Evolutionary conservation across 768 basidiomycete genomes (phyloP), one percentile per base, ranked within the genome.

Genomic region (Lentinula aciculospora): DNA sequence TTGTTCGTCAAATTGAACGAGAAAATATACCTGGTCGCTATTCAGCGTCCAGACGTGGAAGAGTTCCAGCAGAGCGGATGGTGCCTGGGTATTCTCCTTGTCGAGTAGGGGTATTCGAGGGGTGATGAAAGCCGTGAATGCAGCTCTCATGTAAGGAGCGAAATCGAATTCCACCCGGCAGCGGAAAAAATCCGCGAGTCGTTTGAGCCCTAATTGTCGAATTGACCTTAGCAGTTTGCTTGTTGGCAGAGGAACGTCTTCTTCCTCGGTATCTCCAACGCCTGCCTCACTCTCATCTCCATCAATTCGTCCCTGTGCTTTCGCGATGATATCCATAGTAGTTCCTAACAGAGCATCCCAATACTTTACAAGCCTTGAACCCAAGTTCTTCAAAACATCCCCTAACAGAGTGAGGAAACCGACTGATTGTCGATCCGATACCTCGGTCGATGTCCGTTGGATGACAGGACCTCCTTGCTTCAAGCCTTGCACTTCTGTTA

Each of bases 31-130:
- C 59, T 85, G 81, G 12, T 83, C 76, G 2, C 73, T 74, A 17
- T 81, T 75, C 15, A 76, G 68, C 0, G 91, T 82, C 89, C 94
- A 95, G 5, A 80, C 73, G 58, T 84, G 80, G 71, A 97, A 89
- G 21, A 98, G 75, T 37, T 97, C 94, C 42, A 99, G 74, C 17
- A 96, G 76, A 0, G 91, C 85, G 0, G 94, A 96, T 0, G 96
- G 94, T 0, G 92, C 81, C 68, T 98, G 96, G 0, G 89, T 92
- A 64, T 95, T 98, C 70, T 98, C 97, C 42, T 72, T 77, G 59
- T 89, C 86, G 25, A 98, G 76, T 3, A 74, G 69, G 0, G 82
- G 73, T 23, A 99, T 76, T 5, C 97, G 89, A 0, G 96, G 94
- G 0, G 88, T 83, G 64, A 98, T 88, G 74, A 92, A 82, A 0